Percentiles rank a stretch among this genome's conserved stretches.
These are phyloP conservation scores for Rosa chinensis DNA, from an alignment of 306 rosid genomes.

Conservation along the genomic window DNA sequence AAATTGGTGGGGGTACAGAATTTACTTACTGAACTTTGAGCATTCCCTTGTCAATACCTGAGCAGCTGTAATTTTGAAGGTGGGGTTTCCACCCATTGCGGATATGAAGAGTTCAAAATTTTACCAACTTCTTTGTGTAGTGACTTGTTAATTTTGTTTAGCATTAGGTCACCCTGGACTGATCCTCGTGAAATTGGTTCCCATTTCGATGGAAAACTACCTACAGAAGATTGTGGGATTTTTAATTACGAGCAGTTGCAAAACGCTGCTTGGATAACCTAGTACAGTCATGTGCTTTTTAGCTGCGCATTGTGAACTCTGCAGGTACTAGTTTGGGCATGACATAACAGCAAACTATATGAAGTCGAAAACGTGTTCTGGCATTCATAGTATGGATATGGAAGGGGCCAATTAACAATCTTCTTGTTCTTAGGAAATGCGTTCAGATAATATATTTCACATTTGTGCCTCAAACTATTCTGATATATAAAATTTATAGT, in stretches of 20 bases:
- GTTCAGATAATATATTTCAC: neutral
- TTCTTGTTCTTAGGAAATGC: neutral
- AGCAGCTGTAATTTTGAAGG: slow-evolving; percentile 60
- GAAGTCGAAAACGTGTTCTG: neutral
- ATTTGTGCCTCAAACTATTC: neutral
- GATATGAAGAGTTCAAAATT: slow-evolving; percentile 44
- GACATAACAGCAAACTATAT: neutral
- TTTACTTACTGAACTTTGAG: slow-evolving; percentile 48
- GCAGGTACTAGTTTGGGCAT: neutral
- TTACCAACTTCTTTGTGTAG: slow-evolving; percentile 19
- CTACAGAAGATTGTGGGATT: neutral
- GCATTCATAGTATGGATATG: neutral
- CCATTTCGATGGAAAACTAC: neutral
- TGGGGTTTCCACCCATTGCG: slow-evolving; percentile 65
- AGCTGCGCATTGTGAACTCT: neutral
- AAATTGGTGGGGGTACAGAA: slow-evolving; percentile 76
- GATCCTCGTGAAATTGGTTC: neutral
- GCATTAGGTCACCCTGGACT: neutral
- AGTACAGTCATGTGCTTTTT: neutral
- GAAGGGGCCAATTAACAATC: neutral
- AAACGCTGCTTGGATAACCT: neutral
- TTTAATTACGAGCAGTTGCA: neutral
- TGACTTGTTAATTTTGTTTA: neutral
- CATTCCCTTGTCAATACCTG: slow-evolving; percentile 52
- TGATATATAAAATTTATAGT: neutral